Percentiles rank a stretch among this genome's conserved stretches.
Conservation (phyloP, 1,139 yeast genomes). For the Debaryomyces nepalensis region DNA sequence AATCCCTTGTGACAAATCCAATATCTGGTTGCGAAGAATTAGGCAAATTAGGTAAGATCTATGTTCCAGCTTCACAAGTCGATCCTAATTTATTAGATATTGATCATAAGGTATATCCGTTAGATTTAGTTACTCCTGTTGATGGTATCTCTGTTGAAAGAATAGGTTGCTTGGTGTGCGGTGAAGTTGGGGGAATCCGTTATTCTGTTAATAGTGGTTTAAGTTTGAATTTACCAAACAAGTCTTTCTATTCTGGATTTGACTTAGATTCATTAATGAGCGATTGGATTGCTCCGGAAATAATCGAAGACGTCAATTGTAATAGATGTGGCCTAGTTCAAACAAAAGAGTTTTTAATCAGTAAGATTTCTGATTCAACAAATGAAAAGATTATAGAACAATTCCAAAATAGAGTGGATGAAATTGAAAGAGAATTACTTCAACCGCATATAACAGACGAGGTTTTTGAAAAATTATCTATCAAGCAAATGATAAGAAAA, state of each 20-base stretch:
- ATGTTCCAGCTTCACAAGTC: constrained; percentile 71
- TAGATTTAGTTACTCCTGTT: constrained; percentile 77
- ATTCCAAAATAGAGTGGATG: constrained; percentile 55
- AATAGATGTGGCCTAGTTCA: constrained; percentile 82
- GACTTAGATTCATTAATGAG: constrained; percentile 61
- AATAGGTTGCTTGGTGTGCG: constrained; percentile 87
- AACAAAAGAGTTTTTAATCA: constrained; percentile 55
- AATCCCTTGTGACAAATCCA: constrained; percentile 26
- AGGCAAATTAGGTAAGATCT: constrained; percentile 64
- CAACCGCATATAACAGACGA: constrained; percentile 80
- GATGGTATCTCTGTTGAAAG: constrained; percentile 88
- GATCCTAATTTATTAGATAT: constrained; percentile 61
- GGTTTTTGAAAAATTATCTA: constrained; percentile 71
- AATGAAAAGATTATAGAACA: constrained; percentile 48
- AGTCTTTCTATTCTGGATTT: constrained; percentile 42
- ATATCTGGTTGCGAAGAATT: constrained; percentile 55
- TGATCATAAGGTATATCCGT: constrained; percentile 51
- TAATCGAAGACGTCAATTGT: constrained; percentile 91
- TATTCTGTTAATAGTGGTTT: constrained; percentile 82
- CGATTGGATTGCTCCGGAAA: constrained; percentile 80
- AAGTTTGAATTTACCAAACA: constrained; percentile 65
- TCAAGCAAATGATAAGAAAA: constrained; percentile 74
- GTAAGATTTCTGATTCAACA: constrained; percentile 40
- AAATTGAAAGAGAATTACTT: constrained; percentile 59
- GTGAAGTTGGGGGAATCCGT: constrained; percentile 91